Conservation (phyloP, 768 basidiomycete genomes). For the Trametes cubensis region DNA sequence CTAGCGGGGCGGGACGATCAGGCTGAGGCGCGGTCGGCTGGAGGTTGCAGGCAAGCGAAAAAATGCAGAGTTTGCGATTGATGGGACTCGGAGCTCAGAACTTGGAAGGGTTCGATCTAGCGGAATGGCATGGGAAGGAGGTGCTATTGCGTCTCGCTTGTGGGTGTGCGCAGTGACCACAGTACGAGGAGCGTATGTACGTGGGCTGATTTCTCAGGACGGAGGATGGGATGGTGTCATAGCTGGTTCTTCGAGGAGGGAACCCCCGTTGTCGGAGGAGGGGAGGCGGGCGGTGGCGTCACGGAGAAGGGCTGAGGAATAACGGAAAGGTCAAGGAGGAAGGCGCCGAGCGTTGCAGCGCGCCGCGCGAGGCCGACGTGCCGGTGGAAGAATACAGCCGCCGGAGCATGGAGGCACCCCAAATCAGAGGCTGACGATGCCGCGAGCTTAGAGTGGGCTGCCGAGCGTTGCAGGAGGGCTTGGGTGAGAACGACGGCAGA, state of each 20-base stretch:
- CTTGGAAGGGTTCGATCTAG: too few species aligned
- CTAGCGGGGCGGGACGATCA: conserved; percentile 8
- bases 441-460: not conserved
- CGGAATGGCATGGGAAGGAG: too few species aligned
- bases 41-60: not conserved
- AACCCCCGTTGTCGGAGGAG: not conserved
- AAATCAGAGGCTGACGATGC: conserved; percentile 19
- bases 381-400: conserved; percentile 12
- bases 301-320: not conserved
- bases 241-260: not conserved
- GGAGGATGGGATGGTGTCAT: not conserved
- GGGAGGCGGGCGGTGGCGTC: conserved; percentile 2
- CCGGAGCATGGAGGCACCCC: conserved; percentile 20
- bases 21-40: not conserved
- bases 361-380: conserved; percentile 4
- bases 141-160: too few species aligned
- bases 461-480: not conserved
- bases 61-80: too few species aligned
- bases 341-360: not conserved
- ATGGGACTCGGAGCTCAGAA: too few species aligned
- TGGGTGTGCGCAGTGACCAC: not conserved
- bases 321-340: not conserved
- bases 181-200: not conserved
- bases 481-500: not conserved
- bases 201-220: too few species aligned